A percentile compares a stretch with the other conserved stretches of the same genome.
phyloP scores from a whole-genome alignment of 345 rosid genomes.

The Pugionium cornutum region DNA sequence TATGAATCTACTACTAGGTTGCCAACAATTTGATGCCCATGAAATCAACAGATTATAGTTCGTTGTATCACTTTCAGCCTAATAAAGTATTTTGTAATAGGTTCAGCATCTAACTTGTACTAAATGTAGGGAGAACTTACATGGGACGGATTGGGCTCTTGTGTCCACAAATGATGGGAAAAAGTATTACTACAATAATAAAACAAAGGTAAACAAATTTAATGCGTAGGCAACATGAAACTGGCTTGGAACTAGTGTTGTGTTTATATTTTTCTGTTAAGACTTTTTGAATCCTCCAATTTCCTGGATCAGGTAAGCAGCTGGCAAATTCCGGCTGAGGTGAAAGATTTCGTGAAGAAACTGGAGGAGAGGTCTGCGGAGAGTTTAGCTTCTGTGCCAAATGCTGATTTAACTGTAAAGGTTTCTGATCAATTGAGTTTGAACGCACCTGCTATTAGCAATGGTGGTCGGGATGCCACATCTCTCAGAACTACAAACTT shows the following conservation, averaged over 20 bases:
- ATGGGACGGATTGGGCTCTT: constrained; percentile 86
- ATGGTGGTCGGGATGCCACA: constrained; percentile 85
- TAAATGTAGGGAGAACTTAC: constrained; percentile 67
- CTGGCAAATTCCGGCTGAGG: constrained; percentile 93
- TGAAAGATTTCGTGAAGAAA: constrained; percentile 68
- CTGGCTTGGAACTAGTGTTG: constrained; percentile 5
- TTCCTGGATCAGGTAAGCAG: constrained; percentile 67
- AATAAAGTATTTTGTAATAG: constrained; percentile 3
- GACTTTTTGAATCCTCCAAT: constrained; percentile 19
- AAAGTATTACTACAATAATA: constrained; percentile 85
- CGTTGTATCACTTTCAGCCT: constrained; percentile 9
- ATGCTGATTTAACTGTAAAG: constrained; percentile 54
- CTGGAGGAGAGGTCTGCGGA: constrained; percentile 59
- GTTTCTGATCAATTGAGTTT: constrained; percentile 54
- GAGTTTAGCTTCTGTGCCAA: constrained; percentile 42
- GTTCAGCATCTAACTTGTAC: constrained; percentile 18
- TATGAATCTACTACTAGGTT: constrained; percentile 22
- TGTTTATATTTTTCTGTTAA: constrained; percentile 17
- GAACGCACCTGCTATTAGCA: constrained; percentile 76
- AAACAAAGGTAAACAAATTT: constrained; percentile 64
- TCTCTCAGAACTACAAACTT: constrained; percentile 55
- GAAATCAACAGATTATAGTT: constrained; percentile 7
- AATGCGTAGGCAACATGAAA: constrained; percentile 8
- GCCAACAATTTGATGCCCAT: constrained; percentile 18
- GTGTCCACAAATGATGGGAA: constrained; percentile 87